Evolutionary conservation across 257 asterid genomes (phyloP), one percentile per base, ranked within the genome.

Genomic region (Nicotiana otophora): DNA sequence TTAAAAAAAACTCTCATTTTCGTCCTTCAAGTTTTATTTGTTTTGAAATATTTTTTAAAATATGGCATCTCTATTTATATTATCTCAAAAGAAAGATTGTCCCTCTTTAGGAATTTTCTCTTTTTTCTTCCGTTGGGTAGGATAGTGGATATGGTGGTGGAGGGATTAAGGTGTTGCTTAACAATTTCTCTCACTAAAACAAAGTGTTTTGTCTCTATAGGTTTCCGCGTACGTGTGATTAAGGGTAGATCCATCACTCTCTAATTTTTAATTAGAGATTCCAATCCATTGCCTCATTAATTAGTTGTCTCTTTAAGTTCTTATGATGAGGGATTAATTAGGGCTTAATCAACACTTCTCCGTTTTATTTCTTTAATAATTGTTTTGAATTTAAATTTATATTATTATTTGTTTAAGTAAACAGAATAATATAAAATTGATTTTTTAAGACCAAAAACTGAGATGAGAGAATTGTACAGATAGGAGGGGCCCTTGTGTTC

Each of bases 171-270:
- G 51, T 53, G 39, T 11, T 14, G 28, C 63, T 46, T 11, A 15
- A 30, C 23, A 30, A 58, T 65, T 64, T 80, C 72, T 81, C 75
- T 81, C 63, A 81, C 83, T 83, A 83, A 81, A 84, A 84, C 83
- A 77, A 78, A 81, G 84, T 79, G 83, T 86, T 83, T 74, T 92
- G 88, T 89, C 91, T 90, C 87, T 87, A 85, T 88, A 87, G 89
- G 92, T 89, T 89, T 89, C 81, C 85, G 89, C 92, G 94, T 89
- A 81, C 95, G 94, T 91, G 98, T 89, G 96, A 87, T 89, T 89
- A 80, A 88, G 48, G 76, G 60, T 28, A 80, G 48, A 62, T 88
- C 86, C 82, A 84, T 92, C 91, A 79, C 81, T 89, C 89, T 88
- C 90, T 72, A 72, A 14, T 85, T 86, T 87, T 86, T 58, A 85